These are phyloP conservation scores for Henckelia pumila DNA, from an alignment of 257 asterid genomes.

Conservation along the genomic window DNA sequence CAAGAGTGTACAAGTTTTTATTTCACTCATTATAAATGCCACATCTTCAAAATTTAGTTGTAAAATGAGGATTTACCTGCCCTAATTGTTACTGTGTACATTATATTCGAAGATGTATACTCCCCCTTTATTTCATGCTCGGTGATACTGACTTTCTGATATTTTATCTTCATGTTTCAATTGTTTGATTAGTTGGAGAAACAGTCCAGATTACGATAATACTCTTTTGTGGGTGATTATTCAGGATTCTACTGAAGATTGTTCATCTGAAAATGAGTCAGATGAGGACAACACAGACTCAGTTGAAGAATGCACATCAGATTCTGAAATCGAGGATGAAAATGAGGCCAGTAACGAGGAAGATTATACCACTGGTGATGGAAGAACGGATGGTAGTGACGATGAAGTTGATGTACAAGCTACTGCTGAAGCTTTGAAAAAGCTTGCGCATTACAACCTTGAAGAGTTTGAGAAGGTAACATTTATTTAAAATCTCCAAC, in stretches of 20 bases:
- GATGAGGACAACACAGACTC: slow-evolving; percentile 65
- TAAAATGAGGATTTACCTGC: slow-evolving; percentile 5
- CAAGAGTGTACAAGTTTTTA: slow-evolving; percentile 1
- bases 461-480: slow-evolving; percentile 88
- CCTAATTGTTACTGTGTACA: slow-evolving; percentile 7
- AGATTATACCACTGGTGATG: slow-evolving; percentile 70
- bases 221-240: slow-evolving; percentile 21
- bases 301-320: slow-evolving; percentile 57
- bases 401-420: slow-evolving; percentile 65
- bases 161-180: slow-evolving; percentile 15
- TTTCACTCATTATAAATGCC: neutral
- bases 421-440: slow-evolving; percentile 72
- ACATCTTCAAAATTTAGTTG: neutral
- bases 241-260: slow-evolving; percentile 75
- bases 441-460: slow-evolving; percentile 57
- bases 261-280: slow-evolving; percentile 68
- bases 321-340: slow-evolving; percentile 81
- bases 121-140: slow-evolving; percentile 6
- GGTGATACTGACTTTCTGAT: slow-evolving; percentile 14
- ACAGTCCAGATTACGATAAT: neutral
- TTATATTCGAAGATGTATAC: neutral
- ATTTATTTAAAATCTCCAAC: slow-evolving; percentile 9
- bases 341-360: slow-evolving; percentile 75
- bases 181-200: slow-evolving; percentile 17
- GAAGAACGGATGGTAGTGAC: slow-evolving; percentile 67